Conservation (phyloP, 208 protist species). For the Crithidia bombi region DNA sequence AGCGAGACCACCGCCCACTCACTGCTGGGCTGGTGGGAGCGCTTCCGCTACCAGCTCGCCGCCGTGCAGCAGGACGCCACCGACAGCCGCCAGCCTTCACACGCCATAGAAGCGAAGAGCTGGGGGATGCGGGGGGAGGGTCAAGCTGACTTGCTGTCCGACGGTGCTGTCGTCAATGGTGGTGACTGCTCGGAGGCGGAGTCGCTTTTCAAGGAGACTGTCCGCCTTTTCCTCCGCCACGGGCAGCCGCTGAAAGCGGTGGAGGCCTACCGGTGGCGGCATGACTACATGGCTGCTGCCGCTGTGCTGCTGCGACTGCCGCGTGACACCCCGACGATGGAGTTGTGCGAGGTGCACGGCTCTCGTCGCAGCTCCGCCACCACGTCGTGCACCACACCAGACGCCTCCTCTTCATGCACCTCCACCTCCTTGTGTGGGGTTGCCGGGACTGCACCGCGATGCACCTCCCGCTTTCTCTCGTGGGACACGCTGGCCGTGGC, state of each 20-base stretch:
- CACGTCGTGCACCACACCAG: background rate
- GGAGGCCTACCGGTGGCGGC: constrained; percentile 30
- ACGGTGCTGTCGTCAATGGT: too few relatives aligned
- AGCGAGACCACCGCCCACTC: constrained; percentile 21
- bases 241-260: constrained; percentile 24
- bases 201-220: constrained; percentile 15
- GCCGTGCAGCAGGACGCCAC: background rate
- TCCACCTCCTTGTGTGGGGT: background rate
- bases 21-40: constrained; percentile 28
- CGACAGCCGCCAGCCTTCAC: background rate
- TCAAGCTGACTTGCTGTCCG: background rate
- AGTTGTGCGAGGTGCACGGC: constrained; percentile 20
- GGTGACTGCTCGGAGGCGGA: constrained; percentile 11
- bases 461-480: constrained; percentile 15
- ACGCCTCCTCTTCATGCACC: background rate
- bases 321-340: background rate
- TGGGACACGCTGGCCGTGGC: constrained; percentile 30
- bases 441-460: constrained; percentile 1
- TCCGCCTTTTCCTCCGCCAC: constrained; percentile 24
- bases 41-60: constrained; percentile 15
- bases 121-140: background rate
- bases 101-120: background rate
- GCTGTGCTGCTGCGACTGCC: constrained; percentile 13
- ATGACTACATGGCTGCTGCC: constrained; percentile 19
- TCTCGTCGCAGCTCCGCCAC: background rate